These are phyloP conservation scores for Metschnikowia sp. DNA, from an alignment of 805 yeast species.

Conservation along the genomic window DNA sequence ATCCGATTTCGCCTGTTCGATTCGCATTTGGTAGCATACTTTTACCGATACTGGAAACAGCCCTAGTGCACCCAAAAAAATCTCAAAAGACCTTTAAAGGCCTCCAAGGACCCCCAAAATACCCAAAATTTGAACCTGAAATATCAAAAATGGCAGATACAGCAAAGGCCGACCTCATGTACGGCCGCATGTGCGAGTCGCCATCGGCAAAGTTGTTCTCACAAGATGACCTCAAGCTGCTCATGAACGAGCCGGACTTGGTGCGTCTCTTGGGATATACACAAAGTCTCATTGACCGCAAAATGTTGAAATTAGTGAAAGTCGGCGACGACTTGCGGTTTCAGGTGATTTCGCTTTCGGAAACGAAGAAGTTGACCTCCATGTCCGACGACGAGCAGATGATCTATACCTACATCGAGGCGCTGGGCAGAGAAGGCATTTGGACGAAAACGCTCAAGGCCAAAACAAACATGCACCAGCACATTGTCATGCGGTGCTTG, in stretches of 20 bases:
- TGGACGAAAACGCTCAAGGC: constrained; percentile 93
- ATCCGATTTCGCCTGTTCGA: too few species aligned
- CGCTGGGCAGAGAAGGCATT: constrained; percentile 90
- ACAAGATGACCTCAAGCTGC: constrained; percentile 63
- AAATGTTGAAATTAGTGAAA: constrained; percentile 66
- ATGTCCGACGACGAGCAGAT: constrained; percentile 88
- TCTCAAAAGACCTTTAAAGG: too few species aligned
- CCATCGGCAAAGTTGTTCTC: constrained; percentile 51
- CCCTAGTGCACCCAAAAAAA: too few species aligned
- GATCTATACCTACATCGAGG: constrained; percentile 88
- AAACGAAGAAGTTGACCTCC: constrained; percentile 70
- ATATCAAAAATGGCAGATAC: constrained; percentile 2
- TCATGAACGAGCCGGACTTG: constrained; percentile 42
- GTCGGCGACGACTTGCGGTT: constrained; percentile 66
- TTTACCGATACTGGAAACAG: too few species aligned
- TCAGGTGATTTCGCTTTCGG: constrained; percentile 67
- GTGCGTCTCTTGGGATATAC: constrained; percentile 45
- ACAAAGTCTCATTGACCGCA: constrained; percentile 52
- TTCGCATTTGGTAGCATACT: too few species aligned
- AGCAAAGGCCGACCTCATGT: constrained; percentile 53
- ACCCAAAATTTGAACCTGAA: too few species aligned
- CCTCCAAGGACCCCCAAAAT: too few species aligned
- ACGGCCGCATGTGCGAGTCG: constrained; percentile 57
- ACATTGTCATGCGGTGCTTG: constrained; percentile 79
- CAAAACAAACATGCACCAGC: constrained; percentile 85